phyloP scores from a whole-genome alignment of 805 yeast genomes.

The Nakazawaea holstii region DNA sequence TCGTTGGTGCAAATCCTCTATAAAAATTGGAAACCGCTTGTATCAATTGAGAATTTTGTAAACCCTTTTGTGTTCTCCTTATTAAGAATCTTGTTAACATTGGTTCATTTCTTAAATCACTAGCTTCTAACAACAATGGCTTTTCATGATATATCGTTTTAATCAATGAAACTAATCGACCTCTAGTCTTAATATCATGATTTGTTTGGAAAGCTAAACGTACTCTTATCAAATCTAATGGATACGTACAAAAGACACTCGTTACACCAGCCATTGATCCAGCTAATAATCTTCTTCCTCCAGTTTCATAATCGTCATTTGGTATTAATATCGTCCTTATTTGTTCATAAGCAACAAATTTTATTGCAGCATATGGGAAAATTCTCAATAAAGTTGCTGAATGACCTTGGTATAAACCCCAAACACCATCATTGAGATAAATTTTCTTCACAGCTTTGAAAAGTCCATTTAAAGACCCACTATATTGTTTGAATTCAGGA shows the following conservation, averaged over 20 bases:
- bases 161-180: conserved; percentile 25
- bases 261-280: conserved; percentile 89
- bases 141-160: conserved; percentile 26
- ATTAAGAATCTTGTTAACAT: conserved; percentile 19
- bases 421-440: conserved; percentile 59
- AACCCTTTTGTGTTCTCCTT: conserved; percentile 24
- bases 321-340: conserved; percentile 78
- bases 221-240: conserved; percentile 85
- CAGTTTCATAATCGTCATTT: conserved; percentile 67
- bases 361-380: conserved; percentile 96
- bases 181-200: conserved; percentile 22
- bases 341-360: conserved; percentile 95
- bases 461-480: conserved; percentile 78
- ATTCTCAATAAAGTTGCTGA: conserved; percentile 87
- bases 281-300: conserved; percentile 71
- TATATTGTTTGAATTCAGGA: conserved; percentile 75
- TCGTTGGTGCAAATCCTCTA: conserved; percentile 91
- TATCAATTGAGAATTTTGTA: conserved; percentile 30
- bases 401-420: conserved; percentile 92
- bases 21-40: conserved; percentile 65
- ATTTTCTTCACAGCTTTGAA: conserved; percentile 67
- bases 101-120: conserved; percentile 22
- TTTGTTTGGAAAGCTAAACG: conserved; percentile 85
- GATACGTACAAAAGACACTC: conserved; percentile 86
- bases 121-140: conserved; percentile 27